Evolutionary conservation across 1,284 basidiomycete genomes (phyloP).

Genomic region (Tilletia setariae): DNA sequence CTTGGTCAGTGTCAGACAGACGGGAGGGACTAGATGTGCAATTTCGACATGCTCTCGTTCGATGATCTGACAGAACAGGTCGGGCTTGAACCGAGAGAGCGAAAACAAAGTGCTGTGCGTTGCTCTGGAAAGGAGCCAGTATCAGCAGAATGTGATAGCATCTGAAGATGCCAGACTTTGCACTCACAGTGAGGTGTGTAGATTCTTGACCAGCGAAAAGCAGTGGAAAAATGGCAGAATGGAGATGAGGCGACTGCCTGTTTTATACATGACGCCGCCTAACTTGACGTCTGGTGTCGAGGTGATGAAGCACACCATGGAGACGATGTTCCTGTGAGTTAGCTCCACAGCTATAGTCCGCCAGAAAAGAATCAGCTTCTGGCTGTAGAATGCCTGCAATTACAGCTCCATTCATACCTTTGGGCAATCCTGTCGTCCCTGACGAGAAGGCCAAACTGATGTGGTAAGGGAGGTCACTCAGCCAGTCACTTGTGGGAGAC

Average conservation of each 20-base stretch:
- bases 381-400: background rate
- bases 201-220: constrained; percentile 9
- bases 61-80: background rate
- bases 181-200: constrained; percentile 3
- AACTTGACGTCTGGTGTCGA: background rate
- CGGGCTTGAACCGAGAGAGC: background rate
- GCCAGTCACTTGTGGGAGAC: too few species aligned
- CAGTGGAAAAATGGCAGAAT: constrained; percentile 7
- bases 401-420: background rate
- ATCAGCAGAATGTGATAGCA: background rate
- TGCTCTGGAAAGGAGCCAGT: background rate
- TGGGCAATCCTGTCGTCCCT: background rate
- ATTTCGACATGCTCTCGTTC: background rate
- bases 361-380: background rate
- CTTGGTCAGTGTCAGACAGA: constrained; percentile 1
- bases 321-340: background rate
- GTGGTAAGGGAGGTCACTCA: too few species aligned
- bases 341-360: background rate
- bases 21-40: background rate
- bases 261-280: background rate
- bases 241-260: background rate
- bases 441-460: constrained; percentile 5
- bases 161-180: background rate
- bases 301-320: background rate
- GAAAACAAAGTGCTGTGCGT: background rate